Conservation (phyloP, 179 eudicot species). For the Spinacia oleracea region DNA sequence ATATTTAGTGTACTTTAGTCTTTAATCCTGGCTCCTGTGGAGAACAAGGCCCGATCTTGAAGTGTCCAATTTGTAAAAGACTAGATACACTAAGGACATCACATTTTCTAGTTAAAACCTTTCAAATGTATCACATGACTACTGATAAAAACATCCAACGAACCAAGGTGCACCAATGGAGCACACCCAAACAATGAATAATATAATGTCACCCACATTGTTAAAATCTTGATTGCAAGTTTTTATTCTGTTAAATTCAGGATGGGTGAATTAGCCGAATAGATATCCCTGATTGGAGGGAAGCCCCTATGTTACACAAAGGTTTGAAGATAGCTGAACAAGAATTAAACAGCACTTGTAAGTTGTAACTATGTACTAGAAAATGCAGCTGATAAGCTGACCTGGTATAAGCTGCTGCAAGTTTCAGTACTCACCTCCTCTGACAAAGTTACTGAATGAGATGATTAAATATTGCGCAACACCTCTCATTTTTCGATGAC, state of each 20-base stretch:
- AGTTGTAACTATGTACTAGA: background rate
- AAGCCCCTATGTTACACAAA: background rate
- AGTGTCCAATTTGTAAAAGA: background rate
- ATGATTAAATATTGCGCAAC: background rate
- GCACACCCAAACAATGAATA: background rate
- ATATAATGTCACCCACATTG: background rate
- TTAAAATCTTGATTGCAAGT: background rate
- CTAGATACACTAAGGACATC: background rate
- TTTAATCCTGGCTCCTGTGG: background rate
- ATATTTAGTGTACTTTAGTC: background rate
- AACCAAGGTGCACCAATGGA: background rate
- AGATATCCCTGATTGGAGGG: background rate
- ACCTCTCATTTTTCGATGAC: background rate
- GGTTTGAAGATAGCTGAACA: background rate
- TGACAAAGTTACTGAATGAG: background rate
- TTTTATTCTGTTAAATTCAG: background rate
- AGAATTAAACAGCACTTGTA: background rate
- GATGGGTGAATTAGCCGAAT: background rate
- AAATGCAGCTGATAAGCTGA: background rate
- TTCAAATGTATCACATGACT: background rate
- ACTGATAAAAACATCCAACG: background rate
- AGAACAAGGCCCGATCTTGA: background rate
- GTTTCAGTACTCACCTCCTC: conserved; percentile 9
- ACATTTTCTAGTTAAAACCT: background rate
- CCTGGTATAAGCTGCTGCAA: conserved; percentile 19